Evolutionary conservation across 2,329 filamentous ascomycete genomes (phyloP).

Genomic region (Zasmidium angulare): DNA sequence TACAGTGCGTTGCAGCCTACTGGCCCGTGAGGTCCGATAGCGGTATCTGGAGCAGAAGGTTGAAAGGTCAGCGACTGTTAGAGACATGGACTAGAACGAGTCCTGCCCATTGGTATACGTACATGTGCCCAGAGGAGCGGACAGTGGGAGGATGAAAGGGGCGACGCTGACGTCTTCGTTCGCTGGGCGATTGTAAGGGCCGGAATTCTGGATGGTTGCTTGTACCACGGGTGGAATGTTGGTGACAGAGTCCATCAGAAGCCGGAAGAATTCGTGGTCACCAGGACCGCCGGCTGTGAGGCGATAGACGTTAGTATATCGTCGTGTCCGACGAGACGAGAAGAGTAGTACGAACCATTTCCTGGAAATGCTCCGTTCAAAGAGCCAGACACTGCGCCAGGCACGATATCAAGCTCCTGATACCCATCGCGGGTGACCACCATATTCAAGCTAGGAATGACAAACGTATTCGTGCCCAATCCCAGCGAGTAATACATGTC

Average conservation of each 20-base stretch:
- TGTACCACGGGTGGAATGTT: background rate
- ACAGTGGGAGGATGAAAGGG: conserved; percentile 1
- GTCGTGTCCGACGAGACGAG: background rate
- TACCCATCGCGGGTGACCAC: background rate
- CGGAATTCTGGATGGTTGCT: conserved; percentile 2
- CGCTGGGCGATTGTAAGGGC: background rate
- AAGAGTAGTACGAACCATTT: background rate
- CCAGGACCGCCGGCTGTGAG: background rate
- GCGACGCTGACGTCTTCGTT: background rate
- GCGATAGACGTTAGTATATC: background rate
- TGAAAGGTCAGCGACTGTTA: too few species aligned
- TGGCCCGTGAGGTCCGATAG: background rate
- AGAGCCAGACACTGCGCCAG: background rate
- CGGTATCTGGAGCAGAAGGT: too few species aligned
- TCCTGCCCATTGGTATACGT: too few species aligned
- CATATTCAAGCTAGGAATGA: conserved; percentile 5
- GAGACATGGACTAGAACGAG: too few species aligned
- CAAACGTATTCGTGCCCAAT: background rate
- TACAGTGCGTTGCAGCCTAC: conserved; percentile 1
- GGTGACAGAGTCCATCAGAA: background rate
- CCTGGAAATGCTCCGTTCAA: background rate
- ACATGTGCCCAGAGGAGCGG: too few species aligned
- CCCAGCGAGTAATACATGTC: conserved; percentile 2
- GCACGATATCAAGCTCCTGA: background rate
- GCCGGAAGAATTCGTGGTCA: conserved; percentile 3